Conservation (phyloP, 345 rosid species). For the Sisymbrium altissimum region DNA sequence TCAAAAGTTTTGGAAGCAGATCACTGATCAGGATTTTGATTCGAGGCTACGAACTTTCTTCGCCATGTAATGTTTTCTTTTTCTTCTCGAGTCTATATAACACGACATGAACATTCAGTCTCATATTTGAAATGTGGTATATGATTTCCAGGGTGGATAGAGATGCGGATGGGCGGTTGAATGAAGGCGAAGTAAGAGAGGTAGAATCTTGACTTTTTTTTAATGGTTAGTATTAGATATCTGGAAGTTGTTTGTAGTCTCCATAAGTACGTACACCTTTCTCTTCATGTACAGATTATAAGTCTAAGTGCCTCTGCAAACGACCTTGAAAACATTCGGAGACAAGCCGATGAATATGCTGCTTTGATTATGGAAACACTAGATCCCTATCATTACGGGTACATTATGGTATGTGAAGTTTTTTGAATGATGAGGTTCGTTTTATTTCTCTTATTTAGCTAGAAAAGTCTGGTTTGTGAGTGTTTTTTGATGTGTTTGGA, state of each 20-base stretch:
- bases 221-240: neutral
- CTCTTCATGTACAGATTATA: slow-evolving; percentile 47
- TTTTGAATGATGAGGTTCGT: slow-evolving; percentile 30
- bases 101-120: neutral
- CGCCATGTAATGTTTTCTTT: slow-evolving; percentile 46
- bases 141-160: slow-evolving; percentile 63
- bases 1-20: slow-evolving; percentile 67
- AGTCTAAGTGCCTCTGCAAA: slow-evolving; percentile 76
- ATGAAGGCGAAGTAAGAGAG: slow-evolving; percentile 66
- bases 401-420: slow-evolving; percentile 61
- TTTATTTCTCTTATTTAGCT: neutral
- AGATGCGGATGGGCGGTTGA: slow-evolving; percentile 73
- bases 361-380: slow-evolving; percentile 79
- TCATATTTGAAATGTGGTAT: neutral
- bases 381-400: slow-evolving; percentile 63
- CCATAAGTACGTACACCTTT: neutral
- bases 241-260: slow-evolving; percentile 6
- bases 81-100: neutral
- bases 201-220: slow-evolving; percentile 17
- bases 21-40: slow-evolving; percentile 63
- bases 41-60: slow-evolving; percentile 74
- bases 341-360: slow-evolving; percentile 73
- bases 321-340: slow-evolving; percentile 52
- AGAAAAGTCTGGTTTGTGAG: slow-evolving; percentile 5
- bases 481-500: slow-evolving; percentile 24